Percentiles rank a stretch among this genome's conserved stretches.
phyloP scores from a whole-genome alignment of 768 basidiomycete genomes.

The Phlegmacium glaucopus region DNA sequence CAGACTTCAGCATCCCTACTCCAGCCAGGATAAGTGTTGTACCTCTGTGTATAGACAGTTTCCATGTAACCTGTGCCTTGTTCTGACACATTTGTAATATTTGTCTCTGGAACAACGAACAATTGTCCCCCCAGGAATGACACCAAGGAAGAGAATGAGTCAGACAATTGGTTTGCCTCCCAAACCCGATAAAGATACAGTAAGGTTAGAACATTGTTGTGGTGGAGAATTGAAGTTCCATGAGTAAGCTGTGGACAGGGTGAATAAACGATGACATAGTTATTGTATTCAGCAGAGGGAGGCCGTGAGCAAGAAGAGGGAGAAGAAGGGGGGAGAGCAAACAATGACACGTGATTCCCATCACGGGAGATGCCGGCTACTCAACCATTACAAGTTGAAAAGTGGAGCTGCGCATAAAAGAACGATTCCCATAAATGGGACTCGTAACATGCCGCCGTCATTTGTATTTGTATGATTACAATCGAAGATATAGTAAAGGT shows the following conservation, averaged over 20 bases:
- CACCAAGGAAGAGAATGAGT: constrained; percentile 45
- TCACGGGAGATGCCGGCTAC: too few relatives aligned
- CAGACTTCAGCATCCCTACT: too few relatives aligned
- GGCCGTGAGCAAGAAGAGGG: too few relatives aligned
- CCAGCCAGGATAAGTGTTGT: constrained; percentile 65
- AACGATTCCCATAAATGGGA: too few relatives aligned
- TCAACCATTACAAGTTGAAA: too few relatives aligned
- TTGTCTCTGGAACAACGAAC: constrained; percentile 55
- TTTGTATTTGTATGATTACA: too few relatives aligned
- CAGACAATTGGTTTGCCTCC: constrained; percentile 59
- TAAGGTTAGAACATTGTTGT: constrained; percentile 63
- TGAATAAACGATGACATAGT: constrained; percentile 29
- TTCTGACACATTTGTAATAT: constrained; percentile 36
- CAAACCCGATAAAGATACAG: constrained; percentile 51
- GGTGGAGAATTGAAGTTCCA: constrained; percentile 49
- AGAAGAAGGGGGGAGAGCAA: too few relatives aligned
- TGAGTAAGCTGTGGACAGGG: constrained; percentile 35
- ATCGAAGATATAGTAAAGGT: too few relatives aligned
- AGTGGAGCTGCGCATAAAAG: too few relatives aligned
- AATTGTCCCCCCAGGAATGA: constrained; percentile 82
- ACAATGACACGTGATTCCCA: too few relatives aligned
- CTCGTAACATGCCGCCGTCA: too few relatives aligned
- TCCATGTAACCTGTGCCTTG: constrained; percentile 71
- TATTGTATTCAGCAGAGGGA: too few relatives aligned
- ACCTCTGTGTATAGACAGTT: constrained; percentile 57